Base-by-base conservation (phyloP, 352 stramenopile species). In the Blastocystis sp. region DNA sequence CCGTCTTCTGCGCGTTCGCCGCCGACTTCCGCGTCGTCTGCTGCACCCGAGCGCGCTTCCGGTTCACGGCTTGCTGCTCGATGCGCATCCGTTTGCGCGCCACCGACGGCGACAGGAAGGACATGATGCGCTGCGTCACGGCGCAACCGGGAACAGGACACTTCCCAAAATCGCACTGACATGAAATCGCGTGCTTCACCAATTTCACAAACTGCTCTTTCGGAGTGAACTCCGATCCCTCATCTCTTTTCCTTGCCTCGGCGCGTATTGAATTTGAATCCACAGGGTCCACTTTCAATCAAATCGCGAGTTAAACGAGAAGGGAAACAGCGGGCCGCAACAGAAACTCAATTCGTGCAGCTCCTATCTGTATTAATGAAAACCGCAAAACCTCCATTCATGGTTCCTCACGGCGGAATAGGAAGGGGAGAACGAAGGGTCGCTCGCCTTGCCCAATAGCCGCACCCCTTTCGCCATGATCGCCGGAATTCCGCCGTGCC, bases 61-160 rank as follows among this genome's bases (percentile, higher is more conserved):
- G 14, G 43, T 71, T 67, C 5, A 64, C 23, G 5, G 28, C 19
- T 21, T 28, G 52, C 43, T 19, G 19, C 38, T 84, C 62, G n/a
- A 71, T 66, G 21, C 59, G 59, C 34, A 23, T 66, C 17, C 59
- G 23, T 23, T 71, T 67, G 3, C 41, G 43, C 23, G 59, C 74
- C 23, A 71, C 74, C 34, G 43, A 61, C 34, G 66, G 66, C 19
- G 66, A 84, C 19, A 84, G 9, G 28, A 84, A 84, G 10, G 28
- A 41, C 2, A 71, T 17, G 2, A 84, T 28, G 11, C 52, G 23
- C 45, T 84, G 74, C 19, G 53, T 52, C 4, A 84, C 43, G 28
- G 38, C 23, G 43, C 74, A 84, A 7, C 41, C 74, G 17, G 74
- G 74, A 74, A 84, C 21, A 78, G 74, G 21, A 56, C 74, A 84